These are phyloP conservation scores for Phytophthora niederhauseri DNA, from an alignment of 352 stramenopile genomes.

Conservation along the genomic window DNA sequence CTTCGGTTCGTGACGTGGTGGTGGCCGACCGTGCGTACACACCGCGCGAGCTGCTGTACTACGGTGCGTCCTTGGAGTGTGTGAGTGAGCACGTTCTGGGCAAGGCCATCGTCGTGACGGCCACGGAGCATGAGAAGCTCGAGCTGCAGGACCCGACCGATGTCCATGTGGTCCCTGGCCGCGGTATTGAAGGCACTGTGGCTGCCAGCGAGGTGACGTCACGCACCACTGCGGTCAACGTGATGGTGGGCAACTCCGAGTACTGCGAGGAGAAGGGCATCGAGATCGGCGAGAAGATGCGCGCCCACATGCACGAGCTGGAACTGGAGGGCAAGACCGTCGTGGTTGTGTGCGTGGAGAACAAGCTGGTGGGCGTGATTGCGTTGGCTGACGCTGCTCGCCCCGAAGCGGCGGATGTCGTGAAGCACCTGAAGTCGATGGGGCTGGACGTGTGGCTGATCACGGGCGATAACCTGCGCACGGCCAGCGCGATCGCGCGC, in stretches of 20 bases:
- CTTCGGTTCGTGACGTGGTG: conserved; percentile 82
- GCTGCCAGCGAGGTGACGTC: conserved; percentile 25
- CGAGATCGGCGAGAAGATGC: conserved; percentile 60
- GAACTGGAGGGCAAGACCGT: conserved; percentile 89
- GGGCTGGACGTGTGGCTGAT: conserved; percentile 88
- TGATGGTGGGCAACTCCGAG: conserved; percentile 81
- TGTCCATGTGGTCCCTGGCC: conserved; percentile 78
- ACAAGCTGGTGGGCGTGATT: conserved; percentile 76
- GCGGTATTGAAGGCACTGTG: conserved; percentile 79
- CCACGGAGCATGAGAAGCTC: conserved; percentile 79
- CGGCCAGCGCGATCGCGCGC: conserved; percentile 87
- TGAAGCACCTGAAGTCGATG: conserved; percentile 82
- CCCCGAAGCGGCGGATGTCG: conserved; percentile 72
- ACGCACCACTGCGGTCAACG: conserved; percentile 34
- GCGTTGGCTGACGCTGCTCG: conserved; percentile 78
- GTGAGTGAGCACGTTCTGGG: conserved; percentile 88
- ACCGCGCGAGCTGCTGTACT: conserved; percentile 78
- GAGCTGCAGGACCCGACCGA: conserved; percentile 70
- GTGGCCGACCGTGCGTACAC: conserved; percentile 69
- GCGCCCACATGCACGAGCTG: conserved; percentile 79
- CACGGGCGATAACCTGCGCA: conserved; percentile 94
- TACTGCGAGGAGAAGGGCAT: conserved; percentile 85
- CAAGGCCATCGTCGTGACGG: conserved; percentile 83
- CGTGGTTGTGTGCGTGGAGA: conserved; percentile 77
- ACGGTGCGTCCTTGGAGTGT: conserved; percentile 77